A percentile compares a stretch with the other conserved stretches of the same genome.
Conservation (phyloP, 495 filamentous ascomycete species). For the Polyplosphaeria fusca region DNA sequence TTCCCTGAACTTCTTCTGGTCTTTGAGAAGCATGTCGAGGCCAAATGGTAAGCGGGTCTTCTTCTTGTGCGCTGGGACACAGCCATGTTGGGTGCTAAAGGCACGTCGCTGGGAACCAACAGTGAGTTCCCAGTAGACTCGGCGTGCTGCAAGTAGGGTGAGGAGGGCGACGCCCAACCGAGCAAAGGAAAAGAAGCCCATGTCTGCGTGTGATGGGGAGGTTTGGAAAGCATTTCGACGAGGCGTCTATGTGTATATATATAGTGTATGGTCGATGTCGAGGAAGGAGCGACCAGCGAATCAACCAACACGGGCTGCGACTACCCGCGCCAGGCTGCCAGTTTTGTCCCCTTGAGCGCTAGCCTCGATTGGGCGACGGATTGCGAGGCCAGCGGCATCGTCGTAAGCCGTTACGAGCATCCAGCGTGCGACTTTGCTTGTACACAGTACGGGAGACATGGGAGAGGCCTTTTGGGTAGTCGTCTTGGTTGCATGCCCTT, state of each 20-base stretch:
- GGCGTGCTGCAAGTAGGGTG: slow-evolving; percentile 15
- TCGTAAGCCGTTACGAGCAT: not conserved
- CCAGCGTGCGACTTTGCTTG: not conserved
- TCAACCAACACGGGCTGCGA: not conserved
- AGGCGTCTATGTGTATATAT: not conserved
- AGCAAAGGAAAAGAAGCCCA: slow-evolving; percentile 1
- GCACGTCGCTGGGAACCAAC: slow-evolving; percentile 6
- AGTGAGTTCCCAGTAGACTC: slow-evolving; percentile 23
- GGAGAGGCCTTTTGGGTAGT: not conserved
- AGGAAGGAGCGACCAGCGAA: no score
- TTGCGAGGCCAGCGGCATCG: not conserved
- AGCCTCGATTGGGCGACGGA: not conserved
- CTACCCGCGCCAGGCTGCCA: not conserved
- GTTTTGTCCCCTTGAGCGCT: not conserved
- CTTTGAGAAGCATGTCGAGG: not conserved
- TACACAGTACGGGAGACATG: not conserved
- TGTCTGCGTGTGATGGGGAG: not conserved
- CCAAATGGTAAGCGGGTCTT: not conserved
- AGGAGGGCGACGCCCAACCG: not conserved
- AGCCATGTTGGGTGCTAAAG: slow-evolving; percentile 11
- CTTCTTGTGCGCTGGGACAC: slow-evolving; percentile 5
- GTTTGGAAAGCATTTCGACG: not conserved
- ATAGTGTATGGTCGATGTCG: no score
- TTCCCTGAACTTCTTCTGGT: slow-evolving; percentile 1
- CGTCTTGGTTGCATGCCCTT: not conserved